Base-by-base conservation (phyloP, 306 rosid species). In the cucumber (Cucumis sativus) region DNA sequence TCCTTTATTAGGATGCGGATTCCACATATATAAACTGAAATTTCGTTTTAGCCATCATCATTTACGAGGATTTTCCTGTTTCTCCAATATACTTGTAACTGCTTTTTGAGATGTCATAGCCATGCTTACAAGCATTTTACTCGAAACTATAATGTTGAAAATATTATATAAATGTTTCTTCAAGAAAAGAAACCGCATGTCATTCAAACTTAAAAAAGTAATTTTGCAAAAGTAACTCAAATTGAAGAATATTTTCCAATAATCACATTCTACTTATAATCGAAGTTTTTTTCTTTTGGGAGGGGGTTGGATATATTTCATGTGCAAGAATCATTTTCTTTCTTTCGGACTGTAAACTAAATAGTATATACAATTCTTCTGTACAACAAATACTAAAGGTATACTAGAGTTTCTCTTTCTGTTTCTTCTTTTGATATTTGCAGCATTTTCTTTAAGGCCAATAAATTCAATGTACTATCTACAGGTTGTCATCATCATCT, bases 401-500 rank as follows among this genome's bases (percentile, higher is more conserved):
- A 30, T 30, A 14, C 25, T 49, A 15, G 17, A 45, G 3, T 10
- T 70, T 6, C 57, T 20, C 28, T 70, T 69, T 23, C 75, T 47
- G 30, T 28, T 47, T 71, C 60, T 72, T 57, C 57, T 69, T 79
- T 75, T 23, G 68, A 58, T 77, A 80, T 75, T 72, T 37, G 70
- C 58, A 76, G 17, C 54, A 76, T 28, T 71, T 20, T 28, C n/a
- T 45, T 41, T 39, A 41, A 81, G 77, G 72, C 59, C 61, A 41
- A 80, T 70, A 17, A 8, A 63, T 23, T 65, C 71, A 69, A 49
- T 76, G 58, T 77, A 66, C 56, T 81, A 69, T 63, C 82, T 86
- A 85, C 55, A 62, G 81, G 37, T 80, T 77, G 20, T 87, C 89
- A 51, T 90, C 96, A 18, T 86, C 91, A 25, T 92, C 95, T 39